These are phyloP conservation scores for Geum urbanum DNA, from an alignment of 306 rosid species.

Conservation along the genomic window DNA sequence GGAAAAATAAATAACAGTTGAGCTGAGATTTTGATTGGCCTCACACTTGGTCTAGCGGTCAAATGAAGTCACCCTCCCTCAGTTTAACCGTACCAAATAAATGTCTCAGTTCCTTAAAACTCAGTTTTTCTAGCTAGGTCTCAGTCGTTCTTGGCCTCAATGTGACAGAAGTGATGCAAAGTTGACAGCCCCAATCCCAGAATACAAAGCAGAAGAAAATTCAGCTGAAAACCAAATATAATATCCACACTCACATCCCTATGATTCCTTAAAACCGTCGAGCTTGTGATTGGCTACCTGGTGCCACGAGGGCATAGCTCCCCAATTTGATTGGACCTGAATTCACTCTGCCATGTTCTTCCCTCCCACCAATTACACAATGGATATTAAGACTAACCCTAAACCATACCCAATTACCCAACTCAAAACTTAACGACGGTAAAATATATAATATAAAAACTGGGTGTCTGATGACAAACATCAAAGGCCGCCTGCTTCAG, in stretches of 20 bases:
- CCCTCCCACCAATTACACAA: constrained; percentile 33
- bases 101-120: not conserved
- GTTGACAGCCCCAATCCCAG: not conserved
- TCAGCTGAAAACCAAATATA: no score
- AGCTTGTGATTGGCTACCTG: constrained; percentile 69
- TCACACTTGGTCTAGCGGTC: constrained; percentile 21
- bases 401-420: constrained; percentile 29
- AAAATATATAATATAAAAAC: constrained; percentile 21
- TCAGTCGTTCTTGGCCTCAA: not conserved
- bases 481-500: constrained; percentile 62
- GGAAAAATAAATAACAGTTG: not conserved
- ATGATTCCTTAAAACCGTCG: constrained; percentile 85
- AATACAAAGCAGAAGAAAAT: no score
- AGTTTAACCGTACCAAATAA: constrained; percentile 41
- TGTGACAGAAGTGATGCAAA: not conserved
- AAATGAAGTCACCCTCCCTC: constrained; percentile 32
- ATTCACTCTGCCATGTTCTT: constrained; percentile 3
- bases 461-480: constrained; percentile 39
- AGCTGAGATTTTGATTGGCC: not conserved
- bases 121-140: not conserved
- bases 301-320: constrained; percentile 55
- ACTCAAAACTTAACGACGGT: constrained; percentile 28
- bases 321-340: constrained; percentile 52
- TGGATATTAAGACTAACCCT: constrained; percentile 33
- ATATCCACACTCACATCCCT: constrained; percentile 16